Conservation (phyloP, 257 asterid species). For the Penstemon barbatus region DNA sequence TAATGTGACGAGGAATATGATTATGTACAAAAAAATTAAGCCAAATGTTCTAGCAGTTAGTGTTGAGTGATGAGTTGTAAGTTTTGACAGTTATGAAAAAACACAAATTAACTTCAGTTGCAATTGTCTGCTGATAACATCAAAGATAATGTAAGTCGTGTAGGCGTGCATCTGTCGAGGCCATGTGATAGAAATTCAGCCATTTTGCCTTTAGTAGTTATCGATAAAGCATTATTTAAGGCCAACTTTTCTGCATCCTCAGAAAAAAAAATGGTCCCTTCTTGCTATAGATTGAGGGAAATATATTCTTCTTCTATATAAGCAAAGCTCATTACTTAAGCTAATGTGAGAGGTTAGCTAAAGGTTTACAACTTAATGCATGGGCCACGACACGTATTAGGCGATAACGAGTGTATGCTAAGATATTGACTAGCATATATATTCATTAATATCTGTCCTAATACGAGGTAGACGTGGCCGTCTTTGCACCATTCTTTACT, state of each 20-base stretch:
- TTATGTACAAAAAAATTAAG: no score
- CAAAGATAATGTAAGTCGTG: no score
- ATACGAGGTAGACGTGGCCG: conserved; percentile 55
- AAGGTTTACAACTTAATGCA: conserved; percentile 4
- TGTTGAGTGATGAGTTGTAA: no score
- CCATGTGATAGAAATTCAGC: conserved; percentile 52
- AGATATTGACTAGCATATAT: no score
- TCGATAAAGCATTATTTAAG: conserved; percentile 51
- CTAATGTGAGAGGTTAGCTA: conserved; percentile 11
- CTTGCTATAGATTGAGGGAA: not conserved
- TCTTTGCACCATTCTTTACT: conserved; percentile 43
- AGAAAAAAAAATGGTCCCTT: conserved; percentile 48
- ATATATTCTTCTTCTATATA: not conserved
- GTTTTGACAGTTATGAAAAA: no score
- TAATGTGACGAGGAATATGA: no score
- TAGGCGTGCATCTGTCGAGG: conserved; percentile 46
- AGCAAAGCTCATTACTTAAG: no score
- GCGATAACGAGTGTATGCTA: conserved; percentile 38
- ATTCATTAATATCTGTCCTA: conserved; percentile 25
- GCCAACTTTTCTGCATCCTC: conserved; percentile 43
- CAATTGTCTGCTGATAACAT: no score
- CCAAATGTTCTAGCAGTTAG: no score
- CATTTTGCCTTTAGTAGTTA: conserved; percentile 50
- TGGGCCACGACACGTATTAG: conserved; percentile 27
- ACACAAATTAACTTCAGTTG: no score